phyloP scores from a whole-genome alignment of 2,329 filamentous ascomycete species.

The Fusarium temperatum region DNA sequence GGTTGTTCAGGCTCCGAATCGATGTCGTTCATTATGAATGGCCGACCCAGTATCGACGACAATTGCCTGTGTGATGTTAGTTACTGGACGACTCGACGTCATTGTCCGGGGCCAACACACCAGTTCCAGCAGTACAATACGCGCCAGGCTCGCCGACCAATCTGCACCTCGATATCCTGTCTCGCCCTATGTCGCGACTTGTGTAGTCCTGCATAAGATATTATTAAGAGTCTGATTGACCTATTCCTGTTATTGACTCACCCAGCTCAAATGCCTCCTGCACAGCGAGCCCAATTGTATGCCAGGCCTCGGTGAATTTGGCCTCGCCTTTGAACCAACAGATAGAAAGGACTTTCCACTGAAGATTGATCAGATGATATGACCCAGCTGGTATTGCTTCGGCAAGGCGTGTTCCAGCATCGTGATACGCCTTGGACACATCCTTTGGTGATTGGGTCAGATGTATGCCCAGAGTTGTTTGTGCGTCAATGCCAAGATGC shows the following conservation, averaged over 20 bases:
- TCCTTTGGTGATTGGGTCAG: not conserved
- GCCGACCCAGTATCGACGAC: not conserved
- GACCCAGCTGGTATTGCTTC: not conserved
- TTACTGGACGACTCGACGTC: rapidly evolving
- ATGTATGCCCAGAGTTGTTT: not conserved
- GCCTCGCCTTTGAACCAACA: conserved; percentile 14
- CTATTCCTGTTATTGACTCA: rapidly evolving
- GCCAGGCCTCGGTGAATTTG: conserved; percentile 10
- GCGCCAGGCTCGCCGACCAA: conserved; percentile 7
- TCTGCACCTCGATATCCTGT: not conserved
- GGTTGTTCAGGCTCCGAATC: not conserved
- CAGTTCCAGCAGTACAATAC: conserved; percentile 13
- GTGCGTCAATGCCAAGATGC: not conserved
- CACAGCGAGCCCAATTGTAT: not conserved
- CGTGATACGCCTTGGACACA: not conserved
- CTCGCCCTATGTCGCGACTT: not conserved
- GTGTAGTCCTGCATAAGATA: not conserved
- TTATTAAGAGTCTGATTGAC: not conserved
- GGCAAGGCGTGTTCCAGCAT: not conserved
- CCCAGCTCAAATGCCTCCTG: conserved; percentile 17
- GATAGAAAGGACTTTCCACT: conserved; percentile 11
- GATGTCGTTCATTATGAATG: conserved; percentile 6
- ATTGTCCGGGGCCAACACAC: not conserved
- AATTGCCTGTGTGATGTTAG: not conserved
- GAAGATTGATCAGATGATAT: not conserved